A percentile compares a stretch with the other conserved stretches of the same genome.
Evolutionary conservation across 495 filamentous ascomycete genomes (phyloP).

Genomic region (Parathielavia hyrcaniae): DNA sequence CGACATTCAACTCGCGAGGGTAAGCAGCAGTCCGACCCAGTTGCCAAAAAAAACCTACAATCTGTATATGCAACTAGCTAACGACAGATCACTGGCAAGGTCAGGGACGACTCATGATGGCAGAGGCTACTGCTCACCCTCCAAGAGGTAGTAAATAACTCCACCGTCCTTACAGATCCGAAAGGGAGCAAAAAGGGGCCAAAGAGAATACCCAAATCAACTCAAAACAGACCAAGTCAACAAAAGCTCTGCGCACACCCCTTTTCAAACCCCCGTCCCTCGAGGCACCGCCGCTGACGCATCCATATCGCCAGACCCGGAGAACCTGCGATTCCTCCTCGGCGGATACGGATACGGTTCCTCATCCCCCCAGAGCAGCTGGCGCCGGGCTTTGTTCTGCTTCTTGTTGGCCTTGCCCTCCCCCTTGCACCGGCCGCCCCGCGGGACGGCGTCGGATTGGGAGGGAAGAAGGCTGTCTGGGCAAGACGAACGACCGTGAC

Average conservation of each 20-base stretch:
- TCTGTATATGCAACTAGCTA: no score
- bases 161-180: no score
- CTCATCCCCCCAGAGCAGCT: not conserved
- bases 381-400: not conserved
- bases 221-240: no score
- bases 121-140: no score
- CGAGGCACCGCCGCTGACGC: not conserved
- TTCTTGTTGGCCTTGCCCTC: slow-evolving; percentile 1
- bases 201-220: no score
- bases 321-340: not conserved
- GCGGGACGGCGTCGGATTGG: not conserved
- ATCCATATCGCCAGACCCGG: not conserved
- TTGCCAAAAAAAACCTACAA: no score
- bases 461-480: not conserved
- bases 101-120: no score
- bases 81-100: no score
- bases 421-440: not conserved
- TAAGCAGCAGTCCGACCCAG: no score
- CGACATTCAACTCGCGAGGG: no score
- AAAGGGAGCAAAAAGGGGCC: no score
- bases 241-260: not conserved
- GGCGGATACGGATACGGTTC: slow-evolving; percentile 1
- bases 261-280: not conserved
- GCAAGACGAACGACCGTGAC: not conserved
- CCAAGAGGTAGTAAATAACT: no score